Evolutionary conservation across 2,329 filamentous ascomycete genomes (phyloP).

Genomic region (Cladosporium velox): DNA sequence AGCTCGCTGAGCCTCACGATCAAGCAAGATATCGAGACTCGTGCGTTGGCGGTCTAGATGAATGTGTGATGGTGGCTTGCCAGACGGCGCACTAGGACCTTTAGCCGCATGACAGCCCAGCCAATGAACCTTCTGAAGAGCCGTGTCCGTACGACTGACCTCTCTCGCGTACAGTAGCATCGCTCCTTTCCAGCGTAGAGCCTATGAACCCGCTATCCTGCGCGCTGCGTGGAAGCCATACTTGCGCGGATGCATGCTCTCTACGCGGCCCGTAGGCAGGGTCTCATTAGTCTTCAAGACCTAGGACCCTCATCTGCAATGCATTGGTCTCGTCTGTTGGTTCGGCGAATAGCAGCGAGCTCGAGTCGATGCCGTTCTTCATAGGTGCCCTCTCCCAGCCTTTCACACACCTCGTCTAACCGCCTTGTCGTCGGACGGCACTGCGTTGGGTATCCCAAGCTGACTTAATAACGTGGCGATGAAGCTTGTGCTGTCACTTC

Average conservation of each 20-base stretch:
- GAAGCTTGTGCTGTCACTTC: background rate
- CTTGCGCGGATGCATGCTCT: no score
- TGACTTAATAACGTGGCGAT: slow-evolving; percentile 13
- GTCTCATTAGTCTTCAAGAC: slow-evolving; percentile 23
- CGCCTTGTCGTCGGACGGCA: slow-evolving; percentile 27
- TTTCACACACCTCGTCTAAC: slow-evolving; percentile 34
- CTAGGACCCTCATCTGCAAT: slow-evolving; percentile 26
- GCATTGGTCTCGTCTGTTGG: slow-evolving; percentile 15
- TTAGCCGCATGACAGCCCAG: slow-evolving; percentile 19
- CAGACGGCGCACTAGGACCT: slow-evolving; percentile 15
- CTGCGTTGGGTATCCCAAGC: slow-evolving; percentile 22
- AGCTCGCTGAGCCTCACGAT: slow-evolving; percentile 13
- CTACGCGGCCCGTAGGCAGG: slow-evolving; percentile 19
- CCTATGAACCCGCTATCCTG: slow-evolving; percentile 19
- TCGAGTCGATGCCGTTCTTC: slow-evolving; percentile 26
- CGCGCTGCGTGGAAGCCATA: slow-evolving; percentile 30
- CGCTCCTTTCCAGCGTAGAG: no score
- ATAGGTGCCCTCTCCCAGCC: slow-evolving; percentile 35
- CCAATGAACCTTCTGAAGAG: slow-evolving; percentile 20
- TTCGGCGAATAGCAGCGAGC: slow-evolving; percentile 33
- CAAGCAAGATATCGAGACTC: background rate
- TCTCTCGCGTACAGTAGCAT: slow-evolving; percentile 13
- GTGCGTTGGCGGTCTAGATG: slow-evolving; percentile 20
- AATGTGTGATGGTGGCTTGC: slow-evolving; percentile 17
- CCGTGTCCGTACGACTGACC: slow-evolving; percentile 18